A percentile compares a stretch with the other conserved stretches of the same genome.
Conservation (phyloP, 2,329 filamentous ascomycete genomes). For the Graphilbum sp. region DNA sequence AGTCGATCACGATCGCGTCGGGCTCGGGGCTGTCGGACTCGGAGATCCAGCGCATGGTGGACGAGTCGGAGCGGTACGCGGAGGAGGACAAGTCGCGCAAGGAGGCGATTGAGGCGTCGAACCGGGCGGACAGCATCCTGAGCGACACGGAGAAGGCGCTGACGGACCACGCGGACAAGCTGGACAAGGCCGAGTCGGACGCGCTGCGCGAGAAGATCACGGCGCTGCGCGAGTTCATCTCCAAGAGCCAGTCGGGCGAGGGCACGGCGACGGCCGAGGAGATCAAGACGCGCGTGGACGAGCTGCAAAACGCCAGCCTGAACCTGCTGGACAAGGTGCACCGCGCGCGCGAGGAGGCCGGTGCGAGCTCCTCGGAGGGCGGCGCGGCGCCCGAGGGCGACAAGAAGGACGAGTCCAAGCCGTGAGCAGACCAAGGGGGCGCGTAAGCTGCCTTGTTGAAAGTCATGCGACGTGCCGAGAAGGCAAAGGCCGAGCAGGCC, state of each 20-base stretch:
- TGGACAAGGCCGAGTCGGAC: slow-evolving; percentile 92
- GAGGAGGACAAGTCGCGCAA: slow-evolving; percentile 95
- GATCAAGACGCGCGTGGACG: slow-evolving; percentile 97
- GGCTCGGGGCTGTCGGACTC: slow-evolving; percentile 89
- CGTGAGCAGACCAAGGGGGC: slow-evolving; percentile 29
- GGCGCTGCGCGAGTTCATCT: slow-evolving; percentile 71
- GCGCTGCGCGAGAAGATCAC: slow-evolving; percentile 88
- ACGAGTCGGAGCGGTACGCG: slow-evolving; percentile 93
- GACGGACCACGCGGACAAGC: slow-evolving; percentile 87
- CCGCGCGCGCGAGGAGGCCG: slow-evolving; percentile 67
- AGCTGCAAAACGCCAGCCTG: slow-evolving; percentile 88
- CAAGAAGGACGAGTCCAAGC: slow-evolving; percentile 63
- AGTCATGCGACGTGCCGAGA: no score
- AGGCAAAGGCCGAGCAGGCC: no score
- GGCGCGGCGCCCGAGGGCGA: slow-evolving; percentile 41
- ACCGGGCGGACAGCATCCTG: slow-evolving; percentile 88
- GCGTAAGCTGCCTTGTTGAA: no score
- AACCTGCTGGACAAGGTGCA: slow-evolving; percentile 99
- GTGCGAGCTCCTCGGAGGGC: slow-evolving; percentile 30
- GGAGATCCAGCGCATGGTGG: slow-evolving; percentile 95
- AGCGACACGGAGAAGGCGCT: slow-evolving; percentile 98
- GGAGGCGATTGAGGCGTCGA: slow-evolving; percentile 85
- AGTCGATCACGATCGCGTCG: slow-evolving; percentile 97
- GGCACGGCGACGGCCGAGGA: slow-evolving; percentile 70
- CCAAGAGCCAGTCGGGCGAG: slow-evolving; percentile 91